Conservation (phyloP, 2,329 filamentous ascomycete species). For the Phialophora chinensis region DNA sequence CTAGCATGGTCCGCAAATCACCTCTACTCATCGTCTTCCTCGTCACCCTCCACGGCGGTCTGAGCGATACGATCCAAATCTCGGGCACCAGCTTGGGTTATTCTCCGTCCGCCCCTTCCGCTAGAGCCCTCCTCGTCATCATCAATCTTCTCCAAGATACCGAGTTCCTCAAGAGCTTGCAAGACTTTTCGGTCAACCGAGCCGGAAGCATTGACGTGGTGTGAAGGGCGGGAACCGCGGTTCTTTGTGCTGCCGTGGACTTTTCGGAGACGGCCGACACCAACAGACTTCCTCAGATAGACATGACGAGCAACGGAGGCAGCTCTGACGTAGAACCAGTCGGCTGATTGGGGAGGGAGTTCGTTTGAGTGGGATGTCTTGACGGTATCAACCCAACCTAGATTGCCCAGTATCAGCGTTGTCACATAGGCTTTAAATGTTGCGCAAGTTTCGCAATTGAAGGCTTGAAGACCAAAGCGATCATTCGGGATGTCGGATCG, state of each 20-base stretch:
- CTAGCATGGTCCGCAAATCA: slow-evolving; percentile 18
- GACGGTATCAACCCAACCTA: slow-evolving; percentile 99
- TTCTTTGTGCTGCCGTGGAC: slow-evolving; percentile 97
- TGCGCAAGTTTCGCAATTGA: neutral
- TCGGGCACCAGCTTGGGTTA: slow-evolving; percentile 97
- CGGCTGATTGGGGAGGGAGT: slow-evolving; percentile 95
- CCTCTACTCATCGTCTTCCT: slow-evolving; percentile 63
- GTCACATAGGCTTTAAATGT: neutral
- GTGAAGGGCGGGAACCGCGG: slow-evolving; percentile 86
- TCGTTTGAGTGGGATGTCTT: slow-evolving; percentile 98
- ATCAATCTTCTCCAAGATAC: slow-evolving; percentile 79
- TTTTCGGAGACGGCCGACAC: slow-evolving; percentile 96
- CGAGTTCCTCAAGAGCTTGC: slow-evolving; percentile 98
- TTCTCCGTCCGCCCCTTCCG: slow-evolving; percentile 96
- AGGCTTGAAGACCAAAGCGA: neutral
- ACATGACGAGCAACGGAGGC: slow-evolving; percentile 96
- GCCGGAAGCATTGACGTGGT: slow-evolving; percentile 95
- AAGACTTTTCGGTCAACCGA: slow-evolving; percentile 96
- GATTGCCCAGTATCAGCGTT: slow-evolving; percentile 24
- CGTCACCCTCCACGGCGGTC: slow-evolving; percentile 75
- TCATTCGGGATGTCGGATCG: slow-evolving; percentile 45
- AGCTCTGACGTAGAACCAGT: slow-evolving; percentile 92
- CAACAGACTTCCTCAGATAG: slow-evolving; percentile 99
- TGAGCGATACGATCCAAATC: slow-evolving; percentile 96
- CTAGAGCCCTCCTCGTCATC: slow-evolving; percentile 87